Percentiles rank a stretch among this genome's conserved stretches.
Evolutionary conservation across 352 stramenopile genomes (phyloP).

Genomic region (Phytophthora citrophthora): DNA sequence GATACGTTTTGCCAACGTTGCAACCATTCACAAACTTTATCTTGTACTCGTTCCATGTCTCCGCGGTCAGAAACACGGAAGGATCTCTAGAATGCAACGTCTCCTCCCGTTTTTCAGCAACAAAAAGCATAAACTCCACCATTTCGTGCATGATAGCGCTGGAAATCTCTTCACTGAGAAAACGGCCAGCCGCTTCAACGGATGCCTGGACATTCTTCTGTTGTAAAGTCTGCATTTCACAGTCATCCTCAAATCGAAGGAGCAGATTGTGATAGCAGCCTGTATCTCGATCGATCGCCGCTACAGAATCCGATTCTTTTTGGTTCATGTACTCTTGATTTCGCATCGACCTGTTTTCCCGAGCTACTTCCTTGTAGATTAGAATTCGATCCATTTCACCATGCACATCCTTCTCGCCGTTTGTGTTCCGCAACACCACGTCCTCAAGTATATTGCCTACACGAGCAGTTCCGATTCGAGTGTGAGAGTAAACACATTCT

Average conservation of each 20-base stretch:
- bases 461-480: constrained; percentile 28
- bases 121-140: constrained; percentile 61
- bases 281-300: constrained; percentile 61
- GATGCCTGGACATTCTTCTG: constrained; percentile 41
- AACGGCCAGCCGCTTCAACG: constrained; percentile 36
- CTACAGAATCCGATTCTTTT: constrained; percentile 45
- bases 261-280: constrained; percentile 59
- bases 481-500: constrained; percentile 49
- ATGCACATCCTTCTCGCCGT: constrained; percentile 47
- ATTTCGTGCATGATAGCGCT: constrained; percentile 49
- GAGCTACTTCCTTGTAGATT: constrained; percentile 71
- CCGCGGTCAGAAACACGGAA: constrained; percentile 45
- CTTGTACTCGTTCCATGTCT: constrained; percentile 66
- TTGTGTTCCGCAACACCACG: constrained; percentile 54
- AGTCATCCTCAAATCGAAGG: constrained; percentile 71
- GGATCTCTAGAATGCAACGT: constrained; percentile 43
- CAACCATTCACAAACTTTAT: constrained; percentile 46
- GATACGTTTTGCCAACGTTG: not conserved
- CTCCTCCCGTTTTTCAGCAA: constrained; percentile 59
- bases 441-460: constrained; percentile 48
- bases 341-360: constrained; percentile 62
- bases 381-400: constrained; percentile 57
- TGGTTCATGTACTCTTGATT: constrained; percentile 60
- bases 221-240: constrained; percentile 49
- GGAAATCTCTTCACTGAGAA: constrained; percentile 57